Percentiles rank a stretch among this genome's conserved stretches.
phyloP scores from a whole-genome alignment of 2,329 filamentous ascomycete genomes.

The Ceratocystis albifundus region DNA sequence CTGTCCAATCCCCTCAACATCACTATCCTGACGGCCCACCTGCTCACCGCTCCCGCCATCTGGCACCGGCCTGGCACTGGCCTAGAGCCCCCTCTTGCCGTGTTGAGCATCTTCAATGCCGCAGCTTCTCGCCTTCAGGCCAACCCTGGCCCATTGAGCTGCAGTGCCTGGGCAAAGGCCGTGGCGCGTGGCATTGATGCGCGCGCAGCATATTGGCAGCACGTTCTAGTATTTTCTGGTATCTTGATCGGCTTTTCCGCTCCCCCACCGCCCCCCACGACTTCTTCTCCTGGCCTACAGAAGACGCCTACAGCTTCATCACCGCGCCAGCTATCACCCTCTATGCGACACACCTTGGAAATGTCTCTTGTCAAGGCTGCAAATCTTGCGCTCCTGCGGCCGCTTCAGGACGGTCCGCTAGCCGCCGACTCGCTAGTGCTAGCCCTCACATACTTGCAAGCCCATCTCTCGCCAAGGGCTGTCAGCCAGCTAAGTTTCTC shows the following conservation, averaged over 20 bases:
- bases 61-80: conserved; percentile 50
- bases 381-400: conserved; percentile 57
- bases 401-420: conserved; percentile 32
- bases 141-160: conserved; percentile 33
- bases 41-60: conserved; percentile 59
- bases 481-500: conserved; percentile 53
- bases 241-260: conserved; percentile 57
- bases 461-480: conserved; percentile 52
- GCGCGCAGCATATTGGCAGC: conserved; percentile 62
- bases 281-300: background rate
- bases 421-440: conserved; percentile 49
- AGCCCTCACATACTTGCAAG: conserved; percentile 66
- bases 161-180: conserved; percentile 46
- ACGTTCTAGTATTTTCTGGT: conserved; percentile 68
- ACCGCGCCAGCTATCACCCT: conserved; percentile 44
- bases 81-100: conserved; percentile 50
- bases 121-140: conserved; percentile 46
- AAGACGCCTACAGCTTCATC: conserved; percentile 45
- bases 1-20: conserved; percentile 67
- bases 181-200: conserved; percentile 48
- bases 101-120: conserved; percentile 61
- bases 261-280: conserved; percentile 42
- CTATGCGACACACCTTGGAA: conserved; percentile 57
- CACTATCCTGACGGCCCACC: conserved; percentile 58
- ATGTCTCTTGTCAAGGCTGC: conserved; percentile 60